Evolutionary conservation across 1,139 yeast genomes (phyloP).

Genomic region (Saccharomyces pastorianus): DNA sequence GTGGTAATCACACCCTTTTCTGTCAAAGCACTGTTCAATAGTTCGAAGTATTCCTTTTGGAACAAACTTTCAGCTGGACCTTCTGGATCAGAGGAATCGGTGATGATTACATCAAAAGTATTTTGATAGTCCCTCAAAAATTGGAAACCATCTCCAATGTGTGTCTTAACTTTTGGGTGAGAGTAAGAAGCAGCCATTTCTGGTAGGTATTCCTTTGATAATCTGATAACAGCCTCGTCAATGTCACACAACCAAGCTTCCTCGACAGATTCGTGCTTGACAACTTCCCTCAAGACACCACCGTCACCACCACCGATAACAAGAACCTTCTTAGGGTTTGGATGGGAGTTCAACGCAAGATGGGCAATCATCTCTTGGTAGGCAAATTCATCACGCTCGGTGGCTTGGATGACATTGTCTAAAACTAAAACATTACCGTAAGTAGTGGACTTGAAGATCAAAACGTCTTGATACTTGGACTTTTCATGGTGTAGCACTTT

Average conservation of each 20-base stretch:
- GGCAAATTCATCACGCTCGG: constrained; percentile 90
- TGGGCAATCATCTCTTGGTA: constrained; percentile 95
- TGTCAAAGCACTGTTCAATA: constrained; percentile 71
- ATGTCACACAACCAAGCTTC: constrained; percentile 86
- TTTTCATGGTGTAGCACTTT: constrained; percentile 71
- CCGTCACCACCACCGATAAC: constrained; percentile 98
- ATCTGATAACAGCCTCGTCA: constrained; percentile 80
- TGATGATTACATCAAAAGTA: constrained; percentile 77
- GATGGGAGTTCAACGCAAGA: constrained; percentile 81
- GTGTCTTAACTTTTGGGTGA: constrained; percentile 75
- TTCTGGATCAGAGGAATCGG: constrained; percentile 94
- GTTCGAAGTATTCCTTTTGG: constrained; percentile 77
- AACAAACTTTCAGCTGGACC: constrained; percentile 90
- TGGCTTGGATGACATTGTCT: constrained; percentile 86
- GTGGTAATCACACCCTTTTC: constrained; percentile 84
- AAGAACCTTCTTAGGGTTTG: constrained; percentile 79
- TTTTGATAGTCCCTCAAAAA: constrained; percentile 68
- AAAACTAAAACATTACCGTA: constrained; percentile 88
- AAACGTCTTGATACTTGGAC: constrained; percentile 81
- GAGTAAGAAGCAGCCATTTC: constrained; percentile 71
- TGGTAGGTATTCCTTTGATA: constrained; percentile 76
- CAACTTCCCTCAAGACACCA: constrained; percentile 86
- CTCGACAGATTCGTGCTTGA: constrained; percentile 76
- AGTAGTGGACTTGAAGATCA: constrained; percentile 78
- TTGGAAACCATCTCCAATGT: constrained; percentile 88